A percentile compares a stretch with the other conserved stretches of the same genome.
Conservation (phyloP, 2,329 filamentous ascomycete species). For the Teratosphaeria pseudoeucalypti region DNA sequence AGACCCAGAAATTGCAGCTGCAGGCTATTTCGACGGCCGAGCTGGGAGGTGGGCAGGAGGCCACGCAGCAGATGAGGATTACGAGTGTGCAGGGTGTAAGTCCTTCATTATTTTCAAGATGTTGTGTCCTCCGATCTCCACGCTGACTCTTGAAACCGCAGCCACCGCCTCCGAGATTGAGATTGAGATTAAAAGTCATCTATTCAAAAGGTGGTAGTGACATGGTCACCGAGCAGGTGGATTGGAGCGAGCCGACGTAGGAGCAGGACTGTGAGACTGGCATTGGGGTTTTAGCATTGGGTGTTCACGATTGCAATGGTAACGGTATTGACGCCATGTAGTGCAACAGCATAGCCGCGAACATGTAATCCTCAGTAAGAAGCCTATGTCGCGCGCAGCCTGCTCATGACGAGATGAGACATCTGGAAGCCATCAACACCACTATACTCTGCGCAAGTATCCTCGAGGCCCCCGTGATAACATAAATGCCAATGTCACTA, state of each 20-base stretch:
- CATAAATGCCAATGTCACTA: too few species aligned
- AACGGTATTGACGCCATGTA: background rate
- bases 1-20: conserved; percentile 87
- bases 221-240: conserved; percentile 80
- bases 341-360: background rate
- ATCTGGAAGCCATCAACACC: too few species aligned
- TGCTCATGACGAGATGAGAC: too few species aligned
- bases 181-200: conserved; percentile 74
- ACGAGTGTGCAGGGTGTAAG: conserved; percentile 79
- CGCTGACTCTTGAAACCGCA: conserved; percentile 29
- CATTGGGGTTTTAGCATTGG: background rate
- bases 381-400: too few species aligned
- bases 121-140: background rate
- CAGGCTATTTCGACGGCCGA: conserved; percentile 79
- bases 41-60: conserved; percentile 66
- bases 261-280: background rate
- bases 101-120: conserved; percentile 20
- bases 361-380: background rate
- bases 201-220: conserved; percentile 58
- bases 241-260: conserved; percentile 72
- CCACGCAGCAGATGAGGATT: conserved; percentile 84
- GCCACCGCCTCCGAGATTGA: conserved; percentile 59
- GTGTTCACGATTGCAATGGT: background rate
- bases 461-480: too few species aligned
- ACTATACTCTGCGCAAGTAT: too few species aligned